These are phyloP conservation scores for Macrocybe gigantea DNA, from an alignment of 768 basidiomycete genomes.

Conservation along the genomic window DNA sequence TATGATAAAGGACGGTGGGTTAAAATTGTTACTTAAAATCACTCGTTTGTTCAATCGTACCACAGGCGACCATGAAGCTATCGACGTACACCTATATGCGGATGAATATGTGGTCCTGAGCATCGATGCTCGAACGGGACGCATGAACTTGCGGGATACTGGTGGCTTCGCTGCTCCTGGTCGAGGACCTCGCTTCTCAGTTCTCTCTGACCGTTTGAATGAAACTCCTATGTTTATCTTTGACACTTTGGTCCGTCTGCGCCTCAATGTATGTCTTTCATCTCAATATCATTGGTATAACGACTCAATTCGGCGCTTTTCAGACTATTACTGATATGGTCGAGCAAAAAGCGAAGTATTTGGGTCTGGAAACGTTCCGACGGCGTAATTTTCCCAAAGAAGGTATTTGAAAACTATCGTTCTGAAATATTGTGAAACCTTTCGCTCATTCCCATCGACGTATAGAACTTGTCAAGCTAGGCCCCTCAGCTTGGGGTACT, in stretches of 20 bases:
- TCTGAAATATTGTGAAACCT: not conserved
- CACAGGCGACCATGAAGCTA: slow-evolving; percentile 48
- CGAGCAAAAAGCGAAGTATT: slow-evolving; percentile 80
- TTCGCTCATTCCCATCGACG: slow-evolving; percentile 1
- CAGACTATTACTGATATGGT: slow-evolving; percentile 81
- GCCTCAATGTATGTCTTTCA: slow-evolving; percentile 49
- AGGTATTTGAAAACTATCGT: slow-evolving; percentile 33
- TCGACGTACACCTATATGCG: slow-evolving; percentile 68
- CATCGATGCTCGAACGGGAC: slow-evolving; percentile 76
- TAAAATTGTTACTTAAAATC: not conserved
- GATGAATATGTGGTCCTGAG: slow-evolving; percentile 73
- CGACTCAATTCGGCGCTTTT: slow-evolving; percentile 1
- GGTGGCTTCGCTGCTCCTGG: slow-evolving; percentile 76
- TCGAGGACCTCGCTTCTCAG: slow-evolving; percentile 59
- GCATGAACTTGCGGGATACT: slow-evolving; percentile 71
- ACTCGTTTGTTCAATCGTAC: not conserved
- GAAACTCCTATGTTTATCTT: slow-evolving; percentile 58
- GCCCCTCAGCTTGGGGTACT: slow-evolving; percentile 50
- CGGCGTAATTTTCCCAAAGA: slow-evolving; percentile 60
- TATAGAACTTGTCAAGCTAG: slow-evolving; percentile 67
- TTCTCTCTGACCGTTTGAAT: slow-evolving; percentile 58
- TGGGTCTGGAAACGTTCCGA: slow-evolving; percentile 74
- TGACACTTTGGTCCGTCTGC: slow-evolving; percentile 50
- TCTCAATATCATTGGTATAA: not conserved
- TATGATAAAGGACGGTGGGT: slow-evolving; percentile 50